These are phyloP conservation scores for Linum usitatissimum DNA, from an alignment of 345 rosid species.

Conservation along the genomic window DNA sequence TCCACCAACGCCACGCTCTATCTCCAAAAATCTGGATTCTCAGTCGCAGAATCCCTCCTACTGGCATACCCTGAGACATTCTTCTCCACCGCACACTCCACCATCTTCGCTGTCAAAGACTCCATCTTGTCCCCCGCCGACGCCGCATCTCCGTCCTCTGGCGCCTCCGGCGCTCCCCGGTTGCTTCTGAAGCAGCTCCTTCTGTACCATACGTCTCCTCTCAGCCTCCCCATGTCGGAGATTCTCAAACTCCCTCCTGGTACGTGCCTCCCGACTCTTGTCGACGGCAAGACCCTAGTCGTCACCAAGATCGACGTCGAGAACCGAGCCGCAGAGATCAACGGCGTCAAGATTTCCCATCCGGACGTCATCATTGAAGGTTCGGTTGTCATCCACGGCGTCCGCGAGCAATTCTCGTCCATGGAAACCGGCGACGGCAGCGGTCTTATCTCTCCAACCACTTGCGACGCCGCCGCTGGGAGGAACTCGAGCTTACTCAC, in stretches of 20 bases:
- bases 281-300: constrained; percentile 34
- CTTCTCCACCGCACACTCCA: constrained; percentile 42
- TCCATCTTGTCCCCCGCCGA: constrained; percentile 33
- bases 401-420: constrained; percentile 45
- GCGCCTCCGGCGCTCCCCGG: constrained; percentile 36
- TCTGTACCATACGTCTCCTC: constrained; percentile 56
- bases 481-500: constrained; percentile 16
- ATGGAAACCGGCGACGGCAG: constrained; percentile 23
- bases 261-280: constrained; percentile 51
- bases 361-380: constrained; percentile 65
- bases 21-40: constrained; percentile 6
- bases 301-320: constrained; percentile 29
- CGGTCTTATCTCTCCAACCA: constrained; percentile 18
- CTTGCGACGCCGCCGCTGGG: constrained; percentile 14
- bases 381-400: constrained; percentile 55
- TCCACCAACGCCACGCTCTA: not conserved
- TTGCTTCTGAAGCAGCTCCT: constrained; percentile 51
- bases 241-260: constrained; percentile 37
- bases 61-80: constrained; percentile 48
- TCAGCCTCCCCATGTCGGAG: constrained; percentile 38
- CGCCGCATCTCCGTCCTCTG: constrained; percentile 22
- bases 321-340: constrained; percentile 39
- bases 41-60: constrained; percentile 46
- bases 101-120: constrained; percentile 70
- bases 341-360: constrained; percentile 41